Conservation (phyloP, 306 rosid species). For the Cicer yamashitae region DNA sequence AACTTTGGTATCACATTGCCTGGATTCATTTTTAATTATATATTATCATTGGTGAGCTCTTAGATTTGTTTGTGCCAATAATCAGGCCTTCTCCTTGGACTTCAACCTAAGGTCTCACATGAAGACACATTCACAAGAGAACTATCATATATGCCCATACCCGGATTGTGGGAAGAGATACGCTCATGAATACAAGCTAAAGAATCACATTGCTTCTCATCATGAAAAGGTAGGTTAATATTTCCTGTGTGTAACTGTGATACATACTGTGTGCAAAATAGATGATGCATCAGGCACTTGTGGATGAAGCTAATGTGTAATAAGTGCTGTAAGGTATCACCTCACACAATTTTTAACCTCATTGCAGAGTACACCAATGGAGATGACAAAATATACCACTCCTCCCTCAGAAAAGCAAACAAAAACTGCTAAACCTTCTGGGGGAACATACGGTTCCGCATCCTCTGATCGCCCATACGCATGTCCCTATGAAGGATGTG, state of each 20-base stretch:
- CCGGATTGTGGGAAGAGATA: slow-evolving; percentile 97
- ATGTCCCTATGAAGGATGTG: slow-evolving; percentile 94
- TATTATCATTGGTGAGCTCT: slow-evolving; percentile 10
- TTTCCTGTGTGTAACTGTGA: background rate
- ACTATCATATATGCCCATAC: slow-evolving; percentile 92
- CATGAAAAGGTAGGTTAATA: slow-evolving; percentile 82
- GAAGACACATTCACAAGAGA: slow-evolving; percentile 98
- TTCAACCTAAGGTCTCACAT: slow-evolving; percentile 93
- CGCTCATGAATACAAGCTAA: slow-evolving; percentile 97
- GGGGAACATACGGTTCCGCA: slow-evolving; percentile 72
- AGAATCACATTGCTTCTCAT: slow-evolving; percentile 86
- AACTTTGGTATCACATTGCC: slow-evolving; percentile 20
- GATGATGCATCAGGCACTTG: slow-evolving; percentile 2
- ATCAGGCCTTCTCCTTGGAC: slow-evolving; percentile 95
- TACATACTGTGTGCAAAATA: slow-evolving; percentile 36
- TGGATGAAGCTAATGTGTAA: slow-evolving; percentile 2
- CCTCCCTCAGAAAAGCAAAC: slow-evolving; percentile 75
- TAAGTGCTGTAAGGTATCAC: background rate
- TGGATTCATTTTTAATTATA: background rate
- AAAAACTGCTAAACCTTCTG: slow-evolving; percentile 66
- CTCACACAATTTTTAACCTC: slow-evolving; percentile 25
- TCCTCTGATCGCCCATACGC: slow-evolving; percentile 93
- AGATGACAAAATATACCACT: slow-evolving; percentile 68
- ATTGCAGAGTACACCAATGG: slow-evolving; percentile 65
- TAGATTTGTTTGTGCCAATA: slow-evolving; percentile 25